phyloP scores from a whole-genome alignment of 148 eudicot genomes.

The Vaccinium myrtillus region DNA sequence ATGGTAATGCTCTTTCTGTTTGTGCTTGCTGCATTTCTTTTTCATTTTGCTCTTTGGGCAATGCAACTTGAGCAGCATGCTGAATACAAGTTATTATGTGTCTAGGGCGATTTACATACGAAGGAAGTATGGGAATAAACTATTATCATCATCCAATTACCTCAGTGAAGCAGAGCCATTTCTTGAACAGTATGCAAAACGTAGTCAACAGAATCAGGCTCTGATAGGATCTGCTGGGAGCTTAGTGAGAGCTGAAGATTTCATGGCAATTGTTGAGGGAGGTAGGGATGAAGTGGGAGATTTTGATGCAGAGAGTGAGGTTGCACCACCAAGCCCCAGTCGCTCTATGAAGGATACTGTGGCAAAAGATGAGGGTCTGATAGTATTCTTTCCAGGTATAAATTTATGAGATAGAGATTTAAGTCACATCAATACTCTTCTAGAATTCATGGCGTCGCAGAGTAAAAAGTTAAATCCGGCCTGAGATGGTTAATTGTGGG shows the following conservation, averaged over 20 bases:
- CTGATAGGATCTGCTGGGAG: slow-evolving; percentile 88
- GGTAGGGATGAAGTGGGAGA: slow-evolving; percentile 88
- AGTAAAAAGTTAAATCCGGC: neutral
- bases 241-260: slow-evolving; percentile 79
- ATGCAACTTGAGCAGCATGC: slow-evolving; percentile 4
- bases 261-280: slow-evolving; percentile 68
- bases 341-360: slow-evolving; percentile 39
- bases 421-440: neutral
- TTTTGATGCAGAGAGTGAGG: slow-evolving; percentile 54
- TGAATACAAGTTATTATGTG: slow-evolving; percentile 18
- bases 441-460: too few relatives aligned
- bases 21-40: neutral
- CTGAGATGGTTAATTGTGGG: neutral
- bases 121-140: slow-evolving; percentile 66
- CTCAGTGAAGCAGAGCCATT: slow-evolving; percentile 94
- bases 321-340: slow-evolving; percentile 41
- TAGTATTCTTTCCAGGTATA: slow-evolving; percentile 94
- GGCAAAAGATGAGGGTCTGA: slow-evolving; percentile 64
- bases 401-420: neutral
- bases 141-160: slow-evolving; percentile 62
- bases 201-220: slow-evolving; percentile 71
- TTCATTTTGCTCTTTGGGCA: slow-evolving; percentile 6
- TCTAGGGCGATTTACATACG: slow-evolving; percentile 74
- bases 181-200: slow-evolving; percentile 90
- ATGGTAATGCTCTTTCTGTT: slow-evolving; percentile 46